Evolutionary conservation across 2,329 filamentous ascomycete genomes (phyloP).

Genomic region (Huntiella decipiens): DNA sequence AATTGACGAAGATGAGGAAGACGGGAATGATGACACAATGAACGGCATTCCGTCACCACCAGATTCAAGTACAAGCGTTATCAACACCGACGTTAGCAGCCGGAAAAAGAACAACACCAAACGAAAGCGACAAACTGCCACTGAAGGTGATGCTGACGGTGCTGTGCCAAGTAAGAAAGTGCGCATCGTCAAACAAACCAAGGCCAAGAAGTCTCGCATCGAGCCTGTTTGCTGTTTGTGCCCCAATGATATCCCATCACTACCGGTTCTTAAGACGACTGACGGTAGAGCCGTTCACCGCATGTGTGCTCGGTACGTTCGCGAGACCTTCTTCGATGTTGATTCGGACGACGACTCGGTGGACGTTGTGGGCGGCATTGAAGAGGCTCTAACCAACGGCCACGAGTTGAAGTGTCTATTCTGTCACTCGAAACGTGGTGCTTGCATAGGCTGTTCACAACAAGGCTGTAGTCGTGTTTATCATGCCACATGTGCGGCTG

Average conservation of each 20-base stretch:
- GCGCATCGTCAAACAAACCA: slow-evolving; percentile 50
- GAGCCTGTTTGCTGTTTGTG: slow-evolving; percentile 80
- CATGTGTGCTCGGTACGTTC: slow-evolving; percentile 75
- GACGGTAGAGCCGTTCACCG: slow-evolving; percentile 75
- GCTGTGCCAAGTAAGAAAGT: slow-evolving; percentile 28
- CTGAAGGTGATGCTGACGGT: slow-evolving; percentile 17
- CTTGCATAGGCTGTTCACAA: slow-evolving; percentile 89
- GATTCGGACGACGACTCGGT: slow-evolving; percentile 37
- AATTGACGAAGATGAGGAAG: slow-evolving; percentile 46
- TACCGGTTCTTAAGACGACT: slow-evolving; percentile 71
- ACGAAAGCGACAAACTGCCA: slow-evolving; percentile 28
- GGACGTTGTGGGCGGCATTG: slow-evolving; percentile 60
- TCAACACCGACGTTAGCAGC: slow-evolving; percentile 23
- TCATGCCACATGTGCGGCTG: slow-evolving; percentile 83
- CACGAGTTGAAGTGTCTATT: slow-evolving; percentile 86
- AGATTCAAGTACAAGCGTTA: slow-evolving; percentile 32
- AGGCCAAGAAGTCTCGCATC: slow-evolving; percentile 48
- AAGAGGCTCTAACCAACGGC: slow-evolving; percentile 69
- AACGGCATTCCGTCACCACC: slow-evolving; percentile 65
- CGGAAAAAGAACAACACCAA: slow-evolving; percentile 28
- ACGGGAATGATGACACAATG: slow-evolving; percentile 40
- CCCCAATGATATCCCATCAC: slow-evolving; percentile 69
- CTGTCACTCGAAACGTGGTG: slow-evolving; percentile 85
- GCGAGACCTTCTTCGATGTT: slow-evolving; percentile 67
- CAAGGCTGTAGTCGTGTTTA: slow-evolving; percentile 89